Evolutionary conservation across 176 grass and related monocot species (phyloP), one percentile per base, ranked within the genome.

Genomic region (Aegilops sharonensis): DNA sequence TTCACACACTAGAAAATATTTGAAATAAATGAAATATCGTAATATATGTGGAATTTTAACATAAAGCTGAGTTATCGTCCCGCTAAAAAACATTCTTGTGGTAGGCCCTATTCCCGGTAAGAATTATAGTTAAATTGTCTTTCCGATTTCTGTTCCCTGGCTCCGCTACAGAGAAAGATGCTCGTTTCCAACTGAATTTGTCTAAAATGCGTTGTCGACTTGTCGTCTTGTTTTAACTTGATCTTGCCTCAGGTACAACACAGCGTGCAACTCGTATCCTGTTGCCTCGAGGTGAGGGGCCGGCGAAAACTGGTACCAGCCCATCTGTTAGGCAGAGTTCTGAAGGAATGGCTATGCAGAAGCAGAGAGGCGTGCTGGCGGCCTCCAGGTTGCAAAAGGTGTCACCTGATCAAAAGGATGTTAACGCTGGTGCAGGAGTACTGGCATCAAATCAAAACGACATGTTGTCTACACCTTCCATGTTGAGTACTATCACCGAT

Each of bases 211-310:
- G 2, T 13, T 48, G 21, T 85, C 10, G 11, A 75, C 72, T 69
- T 85, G 74, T 85, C 10, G 11, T 79, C 72, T 69, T 85, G 74
- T 65, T 67, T 87, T 61, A 31, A 36, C 77, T 74, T 57, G 86
- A 89, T 67, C 23, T 81, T 77, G 42, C 13, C 56, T 64, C 71
- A 97, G 94, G 94, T 87, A 72, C 89, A 68, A 56, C 81, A 45
- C 89, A 90, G 36, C 86, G 94, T 68, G 91, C 94, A 39, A 84
- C 79, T 18, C 92, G 94, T 42, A 65, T 97, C 5, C 59, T 92
- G 83, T 83, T 97, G 32, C 68, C 89, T 20, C 56, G 73, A 88
- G 77, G 67, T 35, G 85, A 89, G 68, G 62, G 35, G 2, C 57
- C 60, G 59, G 90, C 31, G 40, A 88, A 80, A 75, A 32, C 57